Evolutionary conservation across 371 early-diverging fungal genomes (phyloP).

Genomic region (Vairimorpha apis): DNA sequence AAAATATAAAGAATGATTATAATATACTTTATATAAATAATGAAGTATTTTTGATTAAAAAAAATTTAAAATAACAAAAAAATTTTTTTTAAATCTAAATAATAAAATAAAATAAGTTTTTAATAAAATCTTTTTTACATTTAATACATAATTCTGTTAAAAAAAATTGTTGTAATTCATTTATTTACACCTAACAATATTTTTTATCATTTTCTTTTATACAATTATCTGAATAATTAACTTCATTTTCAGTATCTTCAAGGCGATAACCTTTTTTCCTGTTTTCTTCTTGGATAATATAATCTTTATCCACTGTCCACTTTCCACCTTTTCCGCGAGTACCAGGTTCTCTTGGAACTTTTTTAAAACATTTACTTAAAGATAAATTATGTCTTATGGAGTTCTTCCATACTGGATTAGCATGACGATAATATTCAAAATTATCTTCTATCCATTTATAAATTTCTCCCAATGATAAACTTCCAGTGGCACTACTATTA

Average conservation of each 20-base stretch:
- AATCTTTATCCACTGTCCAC: slow-evolving; percentile 53
- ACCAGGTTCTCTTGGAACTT: slow-evolving; percentile 53
- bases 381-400: slow-evolving; percentile 64
- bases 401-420: slow-evolving; percentile 63
- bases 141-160: no score
- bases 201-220: background rate
- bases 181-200: slow-evolving; percentile 8
- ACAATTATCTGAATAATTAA: background rate
- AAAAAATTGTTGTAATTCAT: no score
- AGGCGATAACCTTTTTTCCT: slow-evolving; percentile 13
- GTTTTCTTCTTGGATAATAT: slow-evolving; percentile 8
- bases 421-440: slow-evolving; percentile 59
- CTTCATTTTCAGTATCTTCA: background rate
- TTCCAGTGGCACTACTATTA: slow-evolving; percentile 26
- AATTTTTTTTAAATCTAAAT: no score
- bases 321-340: slow-evolving; percentile 61
- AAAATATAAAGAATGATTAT: no score
- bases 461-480: slow-evolving; percentile 60
- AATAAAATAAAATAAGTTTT: no score
- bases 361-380: slow-evolving; percentile 61
- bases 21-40: no score
- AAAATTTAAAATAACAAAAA: no score
- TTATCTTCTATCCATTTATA: slow-evolving; percentile 61
- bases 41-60: no score
- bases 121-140: no score